phyloP scores from a whole-genome alignment of 495 filamentous ascomycete species.

The Penicillium maclennaniae region DNA sequence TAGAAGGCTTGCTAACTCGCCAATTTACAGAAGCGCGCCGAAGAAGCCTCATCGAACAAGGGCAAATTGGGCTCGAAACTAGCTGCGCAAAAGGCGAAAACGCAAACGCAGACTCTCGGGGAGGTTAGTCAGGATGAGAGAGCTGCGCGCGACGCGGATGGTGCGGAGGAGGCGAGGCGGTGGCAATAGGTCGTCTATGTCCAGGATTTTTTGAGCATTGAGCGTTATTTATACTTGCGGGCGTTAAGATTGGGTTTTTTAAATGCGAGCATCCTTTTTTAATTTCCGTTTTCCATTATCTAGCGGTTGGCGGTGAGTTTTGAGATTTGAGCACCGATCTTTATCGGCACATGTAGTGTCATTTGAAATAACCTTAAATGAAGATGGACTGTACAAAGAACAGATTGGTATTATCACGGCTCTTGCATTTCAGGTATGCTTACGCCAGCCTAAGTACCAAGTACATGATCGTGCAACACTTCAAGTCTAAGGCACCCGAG shows the following conservation, averaged over 20 bases:
- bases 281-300: not conserved
- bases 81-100: slow-evolving; percentile 63
- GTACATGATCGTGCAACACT: not conserved
- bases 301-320: not conserved
- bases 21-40: slow-evolving; percentile 37
- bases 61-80: slow-evolving; percentile 60
- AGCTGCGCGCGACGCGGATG: slow-evolving; percentile 55
- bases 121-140: slow-evolving; percentile 54
- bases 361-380: too few species aligned
- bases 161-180: not conserved
- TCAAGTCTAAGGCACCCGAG: not conserved
- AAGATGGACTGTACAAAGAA: not conserved
- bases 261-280: not conserved
- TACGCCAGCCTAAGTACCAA: not conserved
- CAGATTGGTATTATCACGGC: not conserved
- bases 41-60: slow-evolving; percentile 27
- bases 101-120: slow-evolving; percentile 54
- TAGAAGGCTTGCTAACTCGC: not conserved
- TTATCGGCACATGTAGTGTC: too few species aligned
- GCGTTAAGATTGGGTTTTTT: not conserved
- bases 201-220: not conserved
- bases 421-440: not conserved
- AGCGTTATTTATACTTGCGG: not conserved
- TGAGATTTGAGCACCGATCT: too few species aligned
- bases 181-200: not conserved